phyloP scores from a whole-genome alignment of 345 rosid species.

The Citrus australasica region DNA sequence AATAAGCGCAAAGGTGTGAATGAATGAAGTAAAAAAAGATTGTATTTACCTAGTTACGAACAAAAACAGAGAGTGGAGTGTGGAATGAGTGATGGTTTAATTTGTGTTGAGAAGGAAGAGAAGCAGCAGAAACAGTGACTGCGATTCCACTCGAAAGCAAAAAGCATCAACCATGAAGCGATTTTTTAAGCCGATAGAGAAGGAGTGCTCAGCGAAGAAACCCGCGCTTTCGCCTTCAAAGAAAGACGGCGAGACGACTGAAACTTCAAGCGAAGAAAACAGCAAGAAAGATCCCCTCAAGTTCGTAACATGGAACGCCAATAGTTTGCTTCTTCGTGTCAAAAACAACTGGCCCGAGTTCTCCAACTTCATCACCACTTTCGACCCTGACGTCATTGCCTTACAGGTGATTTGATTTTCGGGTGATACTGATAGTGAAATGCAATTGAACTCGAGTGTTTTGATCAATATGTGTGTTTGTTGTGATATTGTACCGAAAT shows the following conservation, averaged over 20 bases:
- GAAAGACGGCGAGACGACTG: conserved; percentile 17
- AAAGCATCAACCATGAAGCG: conserved; percentile 57
- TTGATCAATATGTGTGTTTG: no score
- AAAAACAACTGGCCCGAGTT: conserved; percentile 86
- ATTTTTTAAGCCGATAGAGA: conserved; percentile 89
- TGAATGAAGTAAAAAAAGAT: no score
- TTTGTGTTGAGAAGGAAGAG: neutral
- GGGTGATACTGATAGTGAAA: neutral
- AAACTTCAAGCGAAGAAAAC: conserved; percentile 17
- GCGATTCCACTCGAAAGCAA: neutral
- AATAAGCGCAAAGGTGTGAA: no score
- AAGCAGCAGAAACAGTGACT: neutral
- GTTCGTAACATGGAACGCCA: conserved; percentile 93
- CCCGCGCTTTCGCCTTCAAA: conserved; percentile 42
- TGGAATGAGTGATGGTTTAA: neutral
- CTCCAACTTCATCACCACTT: conserved; percentile 53
- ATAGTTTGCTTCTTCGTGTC: conserved; percentile 90
- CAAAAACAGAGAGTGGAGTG: neutral
- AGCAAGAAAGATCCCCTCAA: conserved; percentile 57
- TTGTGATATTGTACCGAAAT: neutral
- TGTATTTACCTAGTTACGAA: no score
- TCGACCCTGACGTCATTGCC: conserved; percentile 88
- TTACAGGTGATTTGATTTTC: conserved; percentile 49
- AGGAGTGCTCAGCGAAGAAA: conserved; percentile 74
- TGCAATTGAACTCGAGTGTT: neutral